Evolutionary conservation across 345 rosid genomes (phyloP).

Genomic region (Anacardium occidentale): DNA sequence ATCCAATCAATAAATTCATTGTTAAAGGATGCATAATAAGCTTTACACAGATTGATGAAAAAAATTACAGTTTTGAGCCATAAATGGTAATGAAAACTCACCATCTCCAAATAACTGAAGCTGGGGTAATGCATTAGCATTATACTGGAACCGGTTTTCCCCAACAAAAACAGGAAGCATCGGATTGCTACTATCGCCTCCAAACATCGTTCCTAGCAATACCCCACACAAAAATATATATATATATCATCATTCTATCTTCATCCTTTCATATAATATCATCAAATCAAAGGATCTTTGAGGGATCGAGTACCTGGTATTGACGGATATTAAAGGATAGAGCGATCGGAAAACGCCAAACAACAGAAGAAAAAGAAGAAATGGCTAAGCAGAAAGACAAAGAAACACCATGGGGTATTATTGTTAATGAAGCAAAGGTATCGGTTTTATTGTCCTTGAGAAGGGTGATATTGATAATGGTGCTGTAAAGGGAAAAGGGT

Average conservation of each 20-base stretch:
- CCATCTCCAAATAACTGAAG: slow-evolving; percentile 57
- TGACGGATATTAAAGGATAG: background rate
- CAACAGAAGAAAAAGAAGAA: background rate
- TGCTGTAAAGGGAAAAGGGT: slow-evolving; percentile 15
- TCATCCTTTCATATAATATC: background rate
- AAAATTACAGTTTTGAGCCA: background rate
- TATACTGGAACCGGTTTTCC: slow-evolving; percentile 52
- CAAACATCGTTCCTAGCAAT: slow-evolving; percentile 54
- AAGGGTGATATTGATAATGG: slow-evolving; percentile 8
- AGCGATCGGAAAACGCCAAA: background rate
- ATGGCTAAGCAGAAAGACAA: slow-evolving; percentile 8
- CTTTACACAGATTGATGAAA: background rate
- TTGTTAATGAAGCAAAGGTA: background rate
- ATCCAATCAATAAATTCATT: background rate
- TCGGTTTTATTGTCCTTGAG: background rate
- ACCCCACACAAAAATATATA: background rate
- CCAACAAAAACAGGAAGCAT: slow-evolving; percentile 46
- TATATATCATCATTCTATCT: background rate
- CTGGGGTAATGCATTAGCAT: slow-evolving; percentile 49
- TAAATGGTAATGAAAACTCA: slow-evolving; percentile 32
- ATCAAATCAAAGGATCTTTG: too few relatives aligned
- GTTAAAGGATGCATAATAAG: background rate
- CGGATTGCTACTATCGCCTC: slow-evolving; percentile 56
- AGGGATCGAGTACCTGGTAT: slow-evolving; percentile 11
- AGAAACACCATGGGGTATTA: background rate